Percentiles rank a stretch among this genome's conserved stretches.
These are phyloP conservation scores for Trichoderma sp. DNA, from an alignment of 2,329 filamentous ascomycete species.

Conservation along the genomic window DNA sequence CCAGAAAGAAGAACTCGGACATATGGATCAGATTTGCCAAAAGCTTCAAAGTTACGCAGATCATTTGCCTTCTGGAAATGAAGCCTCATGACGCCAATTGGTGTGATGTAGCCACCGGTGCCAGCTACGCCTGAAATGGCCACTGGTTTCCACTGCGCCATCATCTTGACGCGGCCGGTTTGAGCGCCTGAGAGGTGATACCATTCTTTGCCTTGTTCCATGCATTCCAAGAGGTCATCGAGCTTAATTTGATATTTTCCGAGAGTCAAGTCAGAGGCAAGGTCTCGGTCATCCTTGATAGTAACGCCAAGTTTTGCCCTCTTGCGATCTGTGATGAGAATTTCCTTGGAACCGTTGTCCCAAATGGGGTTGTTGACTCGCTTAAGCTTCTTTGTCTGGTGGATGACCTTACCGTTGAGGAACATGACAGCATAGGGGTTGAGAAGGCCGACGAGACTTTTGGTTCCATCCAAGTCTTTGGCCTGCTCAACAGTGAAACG, in stretches of 20 bases:
- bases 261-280: constrained; percentile 78
- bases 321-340: constrained; percentile 92
- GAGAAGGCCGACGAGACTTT: constrained; percentile 86
- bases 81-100: constrained; percentile 91
- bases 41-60: constrained; percentile 87
- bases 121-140: constrained; percentile 77
- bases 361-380: constrained; percentile 97
- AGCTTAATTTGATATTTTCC: constrained; percentile 95
- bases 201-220: constrained; percentile 94
- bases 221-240: constrained; percentile 87
- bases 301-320: constrained; percentile 86
- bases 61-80: constrained; percentile 84
- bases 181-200: constrained; percentile 82
- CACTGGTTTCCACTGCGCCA: constrained; percentile 93
- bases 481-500: constrained; percentile 93
- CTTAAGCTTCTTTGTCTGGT: constrained; percentile 89
- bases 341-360: constrained; percentile 88
- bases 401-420: constrained; percentile 89
- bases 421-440: constrained; percentile 89
- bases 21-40: constrained; percentile 97
- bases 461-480: constrained; percentile 90
- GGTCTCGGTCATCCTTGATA: constrained; percentile 92
- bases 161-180: constrained; percentile 85
- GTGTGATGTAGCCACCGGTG: constrained; percentile 86
- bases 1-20: constrained; percentile 85